Percentiles rank a stretch among this genome's conserved stretches.
phyloP scores from a whole-genome alignment of 1,284 basidiomycete species.

The Naganishia liquefaciens region DNA sequence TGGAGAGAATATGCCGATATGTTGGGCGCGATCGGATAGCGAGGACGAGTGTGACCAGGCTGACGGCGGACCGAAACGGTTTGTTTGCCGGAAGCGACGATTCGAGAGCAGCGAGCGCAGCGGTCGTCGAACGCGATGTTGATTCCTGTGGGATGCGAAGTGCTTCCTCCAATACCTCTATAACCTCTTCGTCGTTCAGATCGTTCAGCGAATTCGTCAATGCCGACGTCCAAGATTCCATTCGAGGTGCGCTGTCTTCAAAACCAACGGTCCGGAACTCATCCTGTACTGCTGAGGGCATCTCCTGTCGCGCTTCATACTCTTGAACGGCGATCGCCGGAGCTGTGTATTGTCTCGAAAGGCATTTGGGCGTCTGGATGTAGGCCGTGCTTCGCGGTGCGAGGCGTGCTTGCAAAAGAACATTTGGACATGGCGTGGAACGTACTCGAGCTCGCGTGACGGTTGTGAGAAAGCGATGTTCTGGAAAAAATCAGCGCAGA shows the following conservation, averaged over 20 bases:
- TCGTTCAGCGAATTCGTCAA: slow-evolving; percentile 20
- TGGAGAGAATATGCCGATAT: slow-evolving; percentile 18
- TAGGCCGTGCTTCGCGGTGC: slow-evolving; percentile 2
- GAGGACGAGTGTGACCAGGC: slow-evolving; percentile 21
- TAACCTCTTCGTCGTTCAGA: slow-evolving; percentile 19
- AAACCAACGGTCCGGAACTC: not conserved
- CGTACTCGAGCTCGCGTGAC: slow-evolving; percentile 16
- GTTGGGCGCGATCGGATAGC: slow-evolving; percentile 21
- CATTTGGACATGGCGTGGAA: not conserved
- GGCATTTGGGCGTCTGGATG: too few species aligned
- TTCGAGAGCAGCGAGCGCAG: not conserved
- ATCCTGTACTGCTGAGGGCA: not conserved
- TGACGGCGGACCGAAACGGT: slow-evolving; percentile 4
- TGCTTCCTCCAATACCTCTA: slow-evolving; percentile 20
- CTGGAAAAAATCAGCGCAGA: not conserved
- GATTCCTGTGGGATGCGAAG: not conserved
- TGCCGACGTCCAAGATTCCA: slow-evolving; percentile 7
- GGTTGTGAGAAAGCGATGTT: slow-evolving; percentile 24
- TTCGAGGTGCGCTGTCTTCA: not conserved
- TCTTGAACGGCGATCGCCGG: slow-evolving; percentile 8
- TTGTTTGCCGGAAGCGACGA: not conserved
- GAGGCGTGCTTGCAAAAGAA: slow-evolving; percentile 15
- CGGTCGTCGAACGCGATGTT: not conserved
- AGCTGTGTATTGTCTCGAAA: not conserved
- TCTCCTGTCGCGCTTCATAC: not conserved